Percentiles rank a stretch among this genome's conserved stretches.
Conservation (phyloP, 352 stramenopile genomes). For the Globisporangium lucens region DNA sequence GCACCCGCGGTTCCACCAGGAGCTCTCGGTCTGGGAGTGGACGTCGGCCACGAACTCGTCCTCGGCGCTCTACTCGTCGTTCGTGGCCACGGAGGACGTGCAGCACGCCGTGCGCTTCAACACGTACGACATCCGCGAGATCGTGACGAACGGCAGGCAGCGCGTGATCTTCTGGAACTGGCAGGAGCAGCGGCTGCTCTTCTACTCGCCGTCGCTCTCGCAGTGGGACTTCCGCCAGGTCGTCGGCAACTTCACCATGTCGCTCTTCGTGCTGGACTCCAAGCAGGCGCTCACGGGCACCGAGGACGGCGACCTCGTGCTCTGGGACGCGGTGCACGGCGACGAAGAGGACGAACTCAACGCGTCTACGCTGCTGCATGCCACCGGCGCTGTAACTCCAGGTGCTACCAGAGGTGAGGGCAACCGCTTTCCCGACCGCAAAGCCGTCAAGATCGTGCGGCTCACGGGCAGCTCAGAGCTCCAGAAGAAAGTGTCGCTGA, state of each 20-base stretch:
- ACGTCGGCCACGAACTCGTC: constrained; percentile 35
- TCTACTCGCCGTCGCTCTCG: constrained; percentile 81
- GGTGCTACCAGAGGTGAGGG: not conserved
- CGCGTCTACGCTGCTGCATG: constrained; percentile 12
- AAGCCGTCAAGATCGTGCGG: constrained; percentile 81
- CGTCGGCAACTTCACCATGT: constrained; percentile 83
- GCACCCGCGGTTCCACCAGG: constrained; percentile 54
- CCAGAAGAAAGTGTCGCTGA: constrained; percentile 52
- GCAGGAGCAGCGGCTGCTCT: constrained; percentile 72
- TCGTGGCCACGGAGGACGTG: constrained; percentile 71
- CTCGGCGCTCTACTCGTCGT: constrained; percentile 47
- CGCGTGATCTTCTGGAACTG: constrained; percentile 91
- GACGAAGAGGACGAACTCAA: constrained; percentile 28
- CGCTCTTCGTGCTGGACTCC: constrained; percentile 85
- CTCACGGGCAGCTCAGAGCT: constrained; percentile 48
- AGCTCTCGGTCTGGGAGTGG: constrained; percentile 89
- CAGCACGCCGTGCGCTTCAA: constrained; percentile 89
- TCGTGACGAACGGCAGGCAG: constrained; percentile 87
- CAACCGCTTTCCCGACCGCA: constrained; percentile 54
- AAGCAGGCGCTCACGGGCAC: constrained; percentile 85
- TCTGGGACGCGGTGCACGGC: constrained; percentile 71
- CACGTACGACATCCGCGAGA: constrained; percentile 80
- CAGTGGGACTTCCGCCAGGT: constrained; percentile 80
- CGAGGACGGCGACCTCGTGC: constrained; percentile 80
- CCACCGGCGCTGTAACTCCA: not conserved